Conservation (phyloP, 495 filamentous ascomycete species). For the Echria macrotheca region DNA sequence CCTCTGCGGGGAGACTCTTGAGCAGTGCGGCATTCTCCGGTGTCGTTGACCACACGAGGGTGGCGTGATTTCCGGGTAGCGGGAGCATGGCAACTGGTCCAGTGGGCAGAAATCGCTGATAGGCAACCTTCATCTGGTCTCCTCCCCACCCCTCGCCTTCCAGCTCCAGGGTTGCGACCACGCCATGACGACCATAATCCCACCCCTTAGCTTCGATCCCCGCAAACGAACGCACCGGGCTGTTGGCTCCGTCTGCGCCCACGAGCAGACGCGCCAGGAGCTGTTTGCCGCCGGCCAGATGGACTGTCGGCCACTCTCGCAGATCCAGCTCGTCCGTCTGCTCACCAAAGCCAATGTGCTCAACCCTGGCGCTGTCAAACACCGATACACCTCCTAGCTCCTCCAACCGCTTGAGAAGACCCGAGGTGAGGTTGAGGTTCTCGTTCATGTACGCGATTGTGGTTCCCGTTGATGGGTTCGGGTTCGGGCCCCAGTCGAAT, state of each 20-base stretch:
- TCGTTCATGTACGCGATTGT: conserved; percentile 95
- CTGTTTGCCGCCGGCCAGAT: conserved; percentile 53
- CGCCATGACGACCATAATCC: conserved; percentile 87
- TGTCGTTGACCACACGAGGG: conserved; percentile 91
- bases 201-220: conserved; percentile 80
- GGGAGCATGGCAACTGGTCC: conserved; percentile 89
- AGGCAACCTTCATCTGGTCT: conserved; percentile 65
- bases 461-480: conserved; percentile 31
- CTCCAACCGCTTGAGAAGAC: conserved; percentile 62
- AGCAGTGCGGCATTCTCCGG: conserved; percentile 70
- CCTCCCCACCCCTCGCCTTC: conserved; percentile 51
- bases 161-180: conserved; percentile 82
- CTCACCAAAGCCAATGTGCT: conserved; percentile 68
- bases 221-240: conserved; percentile 85
- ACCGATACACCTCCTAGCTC: conserved; percentile 62
- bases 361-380: conserved; percentile 70
- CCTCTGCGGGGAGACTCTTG: conserved; percentile 62
- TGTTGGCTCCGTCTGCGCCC: conserved; percentile 91
- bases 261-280: conserved; percentile 80
- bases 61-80: conserved; percentile 72
- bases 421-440: conserved; percentile 80
- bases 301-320: conserved; percentile 78
- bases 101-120: conserved; percentile 90
- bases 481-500: conserved; percentile 67
- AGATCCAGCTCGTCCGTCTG: conserved; percentile 68